Evolutionary conservation across 2,329 filamentous ascomycete species (phyloP).

Genomic region (Trichoderma guizhouense): DNA sequence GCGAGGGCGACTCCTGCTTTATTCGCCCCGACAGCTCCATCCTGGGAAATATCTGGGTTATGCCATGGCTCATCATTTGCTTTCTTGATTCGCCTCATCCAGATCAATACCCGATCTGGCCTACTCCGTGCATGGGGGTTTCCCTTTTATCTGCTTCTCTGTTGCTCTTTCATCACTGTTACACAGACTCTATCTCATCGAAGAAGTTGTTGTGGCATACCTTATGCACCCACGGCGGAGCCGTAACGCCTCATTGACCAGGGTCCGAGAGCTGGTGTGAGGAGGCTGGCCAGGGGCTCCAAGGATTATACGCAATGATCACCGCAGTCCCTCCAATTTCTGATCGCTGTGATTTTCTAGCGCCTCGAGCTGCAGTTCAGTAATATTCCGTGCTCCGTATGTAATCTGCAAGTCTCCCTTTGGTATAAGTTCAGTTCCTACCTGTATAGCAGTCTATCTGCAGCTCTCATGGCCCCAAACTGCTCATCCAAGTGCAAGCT

Average conservation of each 20-base stretch:
- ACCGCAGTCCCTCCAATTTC: slow-evolving; percentile 14
- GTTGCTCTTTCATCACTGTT: slow-evolving; percentile 9
- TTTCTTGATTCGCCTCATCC: neutral
- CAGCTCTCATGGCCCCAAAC: neutral
- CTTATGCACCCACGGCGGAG: slow-evolving; percentile 3
- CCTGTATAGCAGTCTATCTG: neutral
- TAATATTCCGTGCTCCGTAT: neutral
- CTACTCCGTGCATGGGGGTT: neutral
- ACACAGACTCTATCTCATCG: neutral
- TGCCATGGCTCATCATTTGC: neutral
- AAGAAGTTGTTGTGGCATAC: neutral
- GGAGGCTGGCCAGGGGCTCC: slow-evolving; percentile 13
- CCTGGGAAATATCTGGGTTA: neutral
- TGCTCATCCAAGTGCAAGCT: neutral
- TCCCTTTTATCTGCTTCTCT: neutral
- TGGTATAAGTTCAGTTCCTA: neutral
- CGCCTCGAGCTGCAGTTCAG: neutral
- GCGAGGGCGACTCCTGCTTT: neutral
- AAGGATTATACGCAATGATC: slow-evolving; percentile 12
- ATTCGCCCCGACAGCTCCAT: neutral
- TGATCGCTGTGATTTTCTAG: neutral
- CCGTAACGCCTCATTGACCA: slow-evolving; percentile 10
- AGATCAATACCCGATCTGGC: neutral
- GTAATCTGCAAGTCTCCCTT: neutral
- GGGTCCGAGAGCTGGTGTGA: slow-evolving; percentile 6